phyloP scores from a whole-genome alignment of 352 stramenopile genomes.

The Pythium pyrilobum region DNA sequence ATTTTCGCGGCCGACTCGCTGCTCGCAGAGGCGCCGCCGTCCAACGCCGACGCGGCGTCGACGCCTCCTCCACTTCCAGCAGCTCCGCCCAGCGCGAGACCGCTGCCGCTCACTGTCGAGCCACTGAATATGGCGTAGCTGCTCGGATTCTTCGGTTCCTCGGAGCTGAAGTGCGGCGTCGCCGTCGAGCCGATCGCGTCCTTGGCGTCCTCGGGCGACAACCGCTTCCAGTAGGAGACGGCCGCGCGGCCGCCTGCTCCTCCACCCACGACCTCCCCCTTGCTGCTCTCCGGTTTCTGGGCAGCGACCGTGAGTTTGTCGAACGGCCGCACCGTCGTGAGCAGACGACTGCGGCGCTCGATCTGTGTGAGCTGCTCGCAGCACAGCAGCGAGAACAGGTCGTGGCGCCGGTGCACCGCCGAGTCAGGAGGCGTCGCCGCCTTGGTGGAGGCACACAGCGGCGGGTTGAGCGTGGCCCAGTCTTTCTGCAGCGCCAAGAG shows the following conservation, averaged over 20 bases:
- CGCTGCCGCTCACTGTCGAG: background rate
- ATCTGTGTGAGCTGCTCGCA: slow-evolving; percentile 49
- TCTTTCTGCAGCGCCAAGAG: slow-evolving; percentile 42
- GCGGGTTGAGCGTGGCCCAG: slow-evolving; percentile 47
- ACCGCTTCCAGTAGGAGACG: slow-evolving; percentile 58
- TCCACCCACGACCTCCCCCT: no score
- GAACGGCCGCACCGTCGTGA: slow-evolving; percentile 41
- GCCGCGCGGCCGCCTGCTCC: slow-evolving; percentile 18
- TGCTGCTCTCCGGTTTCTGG: background rate
- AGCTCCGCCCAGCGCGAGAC: background rate
- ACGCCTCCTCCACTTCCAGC: background rate
- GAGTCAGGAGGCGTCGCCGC: slow-evolving; percentile 14
- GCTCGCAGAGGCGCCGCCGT: background rate
- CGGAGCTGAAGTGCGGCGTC: slow-evolving; percentile 38
- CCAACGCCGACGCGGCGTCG: background rate
- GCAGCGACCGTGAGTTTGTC: slow-evolving; percentile 31
- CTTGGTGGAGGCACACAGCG: slow-evolving; percentile 38
- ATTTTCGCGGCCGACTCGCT: slow-evolving; percentile 28
- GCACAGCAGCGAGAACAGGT: slow-evolving; percentile 63
- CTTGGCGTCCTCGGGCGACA: slow-evolving; percentile 61
- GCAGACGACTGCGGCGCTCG: slow-evolving; percentile 62
- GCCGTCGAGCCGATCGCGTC: slow-evolving; percentile 46
- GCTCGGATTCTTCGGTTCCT: slow-evolving; percentile 51
- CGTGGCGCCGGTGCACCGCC: slow-evolving; percentile 25
- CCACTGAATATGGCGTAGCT: slow-evolving; percentile 44